Conservation (phyloP, 768 basidiomycete genomes). For the Piloderma croceum region DNA sequence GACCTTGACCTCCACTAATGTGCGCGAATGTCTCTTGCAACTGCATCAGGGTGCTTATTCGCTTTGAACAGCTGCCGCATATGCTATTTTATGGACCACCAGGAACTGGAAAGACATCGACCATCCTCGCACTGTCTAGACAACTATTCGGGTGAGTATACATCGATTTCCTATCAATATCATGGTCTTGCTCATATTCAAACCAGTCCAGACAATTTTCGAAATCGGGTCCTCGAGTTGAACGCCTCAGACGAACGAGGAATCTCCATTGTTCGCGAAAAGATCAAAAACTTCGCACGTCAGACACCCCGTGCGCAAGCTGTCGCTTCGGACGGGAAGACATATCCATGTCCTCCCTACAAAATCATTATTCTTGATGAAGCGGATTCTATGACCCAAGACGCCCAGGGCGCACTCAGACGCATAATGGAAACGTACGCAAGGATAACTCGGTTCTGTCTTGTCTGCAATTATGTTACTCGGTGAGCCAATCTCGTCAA, state of each 20-base stretch:
- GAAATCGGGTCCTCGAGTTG: constrained; percentile 87
- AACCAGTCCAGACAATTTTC: constrained; percentile 86
- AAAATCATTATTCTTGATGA: constrained; percentile 99
- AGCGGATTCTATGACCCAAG: constrained; percentile 99
- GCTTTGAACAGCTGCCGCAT: constrained; percentile 75
- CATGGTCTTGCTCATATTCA: background rate
- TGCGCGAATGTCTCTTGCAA: constrained; percentile 24
- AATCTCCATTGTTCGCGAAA: constrained; percentile 93
- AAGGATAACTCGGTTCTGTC: constrained; percentile 92
- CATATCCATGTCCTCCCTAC: constrained; percentile 94
- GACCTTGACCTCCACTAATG: constrained; percentile 89
- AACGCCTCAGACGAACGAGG: constrained; percentile 99
- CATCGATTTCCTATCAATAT: too few relatives aligned
- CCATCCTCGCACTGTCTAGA: constrained; percentile 88
- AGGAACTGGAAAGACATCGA: constrained; percentile 97
- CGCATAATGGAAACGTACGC: constrained; percentile 99
- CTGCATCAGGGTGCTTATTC: constrained; percentile 3
- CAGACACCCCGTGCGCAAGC: constrained; percentile 82
- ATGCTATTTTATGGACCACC: constrained; percentile 99
- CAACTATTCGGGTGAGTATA: constrained; percentile 84
- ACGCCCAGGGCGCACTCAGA: constrained; percentile 92
- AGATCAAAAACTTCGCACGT: constrained; percentile 96
- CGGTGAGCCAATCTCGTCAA: constrained; percentile 47
- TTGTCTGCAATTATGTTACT: constrained; percentile 99
- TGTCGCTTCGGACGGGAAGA: constrained; percentile 67